Base-by-base conservation (phyloP, 371 early-diverging fungal species). In the Dinochytrium kinnereticum region DNA sequence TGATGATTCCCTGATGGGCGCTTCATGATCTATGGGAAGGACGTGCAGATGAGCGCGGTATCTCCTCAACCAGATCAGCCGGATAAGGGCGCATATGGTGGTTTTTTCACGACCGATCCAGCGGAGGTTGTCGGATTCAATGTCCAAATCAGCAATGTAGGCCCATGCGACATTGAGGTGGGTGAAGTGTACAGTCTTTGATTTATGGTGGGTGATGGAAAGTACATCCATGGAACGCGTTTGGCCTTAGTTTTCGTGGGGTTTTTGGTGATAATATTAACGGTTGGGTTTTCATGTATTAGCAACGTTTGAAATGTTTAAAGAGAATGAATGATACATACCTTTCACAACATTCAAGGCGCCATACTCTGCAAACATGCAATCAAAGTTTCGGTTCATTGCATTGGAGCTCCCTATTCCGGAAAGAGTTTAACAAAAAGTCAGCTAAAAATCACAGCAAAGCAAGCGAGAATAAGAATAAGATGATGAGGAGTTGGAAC, bases 141-240 rank as follows among this genome's bases (percentile, higher is more conserved):
- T 87, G 65, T 90, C 91, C 21, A 87, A 71, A 61, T 90, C 91
- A n/a, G 88, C 91, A 33, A 89, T 71, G 37, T 87, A 72, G 0
- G 86, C 85, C 87, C 87, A 90, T 30, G 82, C 82, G 69, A 88
- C 64, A 30, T 81, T 80, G 34, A 83, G 71, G 70, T 82, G 82
- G 26, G 80, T 73, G 75, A 85, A 85, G 49, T 66, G 65, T 10
- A 82, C 78, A n/a, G 65, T 72, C n/a, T 71, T 53, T n/a, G 73
- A 69, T 38, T 78, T 34, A 34, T 75, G 71, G 59, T 67, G 77
- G 2, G 78, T 73, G 61, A 75, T 39, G 30, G 82, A 77, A 40
- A 76, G 75, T 44, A 69, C 64, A 68, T 70, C 87, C 84, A 55
- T 78, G 53, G 26, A 82, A 0, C 80, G 71, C 49, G 76, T 66